These are phyloP conservation scores for Begonia loranthoides DNA, from an alignment of 306 rosid genomes.

Conservation along the genomic window DNA sequence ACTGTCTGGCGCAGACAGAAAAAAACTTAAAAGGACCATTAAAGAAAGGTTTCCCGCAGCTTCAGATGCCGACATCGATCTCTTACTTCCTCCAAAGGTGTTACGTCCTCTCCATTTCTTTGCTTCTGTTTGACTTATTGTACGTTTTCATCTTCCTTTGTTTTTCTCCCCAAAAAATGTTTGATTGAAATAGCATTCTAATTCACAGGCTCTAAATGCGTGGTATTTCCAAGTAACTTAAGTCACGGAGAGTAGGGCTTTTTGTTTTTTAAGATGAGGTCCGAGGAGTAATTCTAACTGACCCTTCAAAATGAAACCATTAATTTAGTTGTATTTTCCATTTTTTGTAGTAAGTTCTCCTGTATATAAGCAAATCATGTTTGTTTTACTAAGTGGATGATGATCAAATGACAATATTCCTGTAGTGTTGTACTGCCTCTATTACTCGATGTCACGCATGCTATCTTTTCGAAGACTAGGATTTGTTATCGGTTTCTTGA, in stretches of 20 bases:
- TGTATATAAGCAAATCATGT: too few species aligned
- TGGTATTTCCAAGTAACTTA: background rate
- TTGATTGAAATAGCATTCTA: background rate
- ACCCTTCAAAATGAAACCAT: too few species aligned
- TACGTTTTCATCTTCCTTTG: background rate
- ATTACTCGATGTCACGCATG: too few species aligned
- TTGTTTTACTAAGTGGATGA: too few species aligned
- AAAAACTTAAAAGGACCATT: conserved; percentile 59
- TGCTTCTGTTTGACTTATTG: background rate
- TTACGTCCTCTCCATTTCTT: background rate
- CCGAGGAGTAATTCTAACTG: too few species aligned
- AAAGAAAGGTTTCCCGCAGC: conserved; percentile 47
- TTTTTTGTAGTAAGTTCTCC: too few species aligned
- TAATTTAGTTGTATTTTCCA: too few species aligned
- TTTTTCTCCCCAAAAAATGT: background rate
- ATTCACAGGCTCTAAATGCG: background rate
- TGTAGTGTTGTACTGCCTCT: too few species aligned
- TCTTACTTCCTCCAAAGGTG: conserved; percentile 80
- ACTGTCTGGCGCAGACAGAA: conserved; percentile 79
- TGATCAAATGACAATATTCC: too few species aligned
- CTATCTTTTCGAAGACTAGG: too few species aligned
- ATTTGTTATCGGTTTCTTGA: background rate
- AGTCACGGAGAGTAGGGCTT: too few species aligned
- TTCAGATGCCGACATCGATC: conserved; percentile 64
- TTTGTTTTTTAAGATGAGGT: too few species aligned